Percentiles rank a stretch among this genome's conserved stretches.
These are phyloP conservation scores for Luffa acutangula DNA, from an alignment of 306 rosid species.

Conservation along the genomic window DNA sequence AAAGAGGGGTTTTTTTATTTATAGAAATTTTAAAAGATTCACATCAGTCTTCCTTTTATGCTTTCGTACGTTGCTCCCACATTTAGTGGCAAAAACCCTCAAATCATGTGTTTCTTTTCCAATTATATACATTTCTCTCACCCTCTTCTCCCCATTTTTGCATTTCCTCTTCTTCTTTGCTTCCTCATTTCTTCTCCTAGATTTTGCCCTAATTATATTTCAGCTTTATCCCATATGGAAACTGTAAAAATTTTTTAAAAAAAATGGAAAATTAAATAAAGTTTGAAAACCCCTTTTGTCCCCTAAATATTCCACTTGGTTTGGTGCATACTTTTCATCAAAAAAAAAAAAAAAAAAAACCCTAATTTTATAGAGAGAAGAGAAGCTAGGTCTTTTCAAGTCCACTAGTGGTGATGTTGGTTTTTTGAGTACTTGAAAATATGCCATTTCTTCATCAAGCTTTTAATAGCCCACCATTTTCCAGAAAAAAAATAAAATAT, in stretches of 20 bases:
- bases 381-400: not conserved
- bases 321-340: conserved; percentile 1
- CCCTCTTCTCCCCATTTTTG: not conserved
- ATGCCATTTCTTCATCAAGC: conserved; percentile 11
- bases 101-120: conserved; percentile 26
- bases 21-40: conserved; percentile 10
- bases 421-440: not conserved
- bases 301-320: conserved; percentile 3
- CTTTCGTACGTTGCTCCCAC: conserved; percentile 9
- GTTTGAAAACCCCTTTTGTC: conserved; percentile 3
- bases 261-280: not conserved
- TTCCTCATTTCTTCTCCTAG: conserved; percentile 3
- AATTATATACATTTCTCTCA: conserved; percentile 4
- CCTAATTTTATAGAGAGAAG: not conserved
- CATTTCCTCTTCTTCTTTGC: not conserved
- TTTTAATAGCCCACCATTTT: conserved; percentile 7
- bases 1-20: not conserved
- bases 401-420: conserved; percentile 9
- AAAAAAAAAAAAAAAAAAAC: not conserved
- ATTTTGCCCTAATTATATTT: not conserved
- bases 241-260: not conserved
- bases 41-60: conserved; percentile 6
- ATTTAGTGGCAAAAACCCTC: conserved; percentile 35
- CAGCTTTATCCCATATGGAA: not conserved
- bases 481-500: not conserved